Base-by-base conservation (phyloP, 225 moss, liverwort and hornwort species). In the Marchantia polymorpha region DNA sequence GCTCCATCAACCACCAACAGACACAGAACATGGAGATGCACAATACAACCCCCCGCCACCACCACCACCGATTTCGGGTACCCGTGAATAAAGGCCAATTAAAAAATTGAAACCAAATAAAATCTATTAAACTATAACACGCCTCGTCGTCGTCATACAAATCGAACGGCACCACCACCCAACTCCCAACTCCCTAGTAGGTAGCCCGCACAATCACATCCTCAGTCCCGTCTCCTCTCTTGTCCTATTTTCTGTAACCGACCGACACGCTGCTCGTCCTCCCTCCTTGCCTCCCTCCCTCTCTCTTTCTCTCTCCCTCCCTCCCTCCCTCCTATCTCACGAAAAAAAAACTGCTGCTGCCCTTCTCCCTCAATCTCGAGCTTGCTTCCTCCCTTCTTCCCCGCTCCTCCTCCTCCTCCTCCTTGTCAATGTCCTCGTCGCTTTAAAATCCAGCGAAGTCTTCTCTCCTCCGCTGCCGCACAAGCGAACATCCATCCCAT, bases 1-100 rank as follows among this genome's bases (percentile, higher is more conserved):
- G 27, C 71, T 71, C 71, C 71, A 71, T 71, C 71, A 50, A 71
- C 71, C 50, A 71, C 20, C 8, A 73, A 55, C 53, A 73, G 54
- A 73, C 52, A 55, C 14, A 54, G 27, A 13, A 23, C 15, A 54
- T 50, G 22, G 49, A 70, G 47, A 20, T 20, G 49, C 0, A 39
- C 9, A 71, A 50, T 71, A 51, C 51, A 51, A 50, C 3, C 71
- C 49, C 49, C n/a, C 49, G 46, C 70, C 52, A 53, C 54, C 69
- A 47, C 69, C 39, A 46, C 69, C 73, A 10, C 52, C 25, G 73
- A 54, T 73, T 53, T 26, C 73, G 73, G 53, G n/a, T 71, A n/a
- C 8, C 71, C 71, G 71, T 22, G 31, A n/a, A 71, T n/a, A 49
- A 47, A 51, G 71, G 71, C 49, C 22, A 71, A 50, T 54, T 23